Percentiles rank a stretch among this genome's conserved stretches.
These are phyloP conservation scores for Angomonas deanei DNA, from an alignment of 208 protist genomes.

Conservation along the genomic window DNA sequence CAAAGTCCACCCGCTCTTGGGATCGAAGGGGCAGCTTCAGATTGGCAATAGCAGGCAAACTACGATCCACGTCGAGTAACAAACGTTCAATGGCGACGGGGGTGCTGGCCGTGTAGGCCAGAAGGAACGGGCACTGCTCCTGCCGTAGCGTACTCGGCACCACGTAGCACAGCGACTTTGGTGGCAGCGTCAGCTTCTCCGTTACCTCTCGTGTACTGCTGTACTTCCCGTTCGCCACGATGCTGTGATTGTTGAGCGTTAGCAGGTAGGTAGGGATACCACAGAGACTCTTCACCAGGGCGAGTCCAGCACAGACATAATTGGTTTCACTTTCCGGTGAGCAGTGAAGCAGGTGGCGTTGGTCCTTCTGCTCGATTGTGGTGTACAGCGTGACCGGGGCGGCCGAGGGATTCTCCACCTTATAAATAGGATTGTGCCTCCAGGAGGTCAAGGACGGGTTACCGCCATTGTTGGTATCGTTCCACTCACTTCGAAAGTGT, in stretches of 20 bases:
- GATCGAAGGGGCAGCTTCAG: conserved; percentile 36
- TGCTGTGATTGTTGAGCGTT: conserved; percentile 76
- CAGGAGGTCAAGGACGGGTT: conserved; percentile 9
- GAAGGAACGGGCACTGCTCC: conserved; percentile 68
- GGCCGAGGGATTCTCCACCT: conserved; percentile 10
- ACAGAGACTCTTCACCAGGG: conserved; percentile 30
- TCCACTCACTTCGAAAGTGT: conserved; percentile 9
- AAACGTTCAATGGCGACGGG: conserved; percentile 29
- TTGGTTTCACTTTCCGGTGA: conserved; percentile 50
- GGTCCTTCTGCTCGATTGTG: conserved; percentile 67
- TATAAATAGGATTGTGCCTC: conserved; percentile 15
- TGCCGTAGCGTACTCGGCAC: conserved; percentile 58
- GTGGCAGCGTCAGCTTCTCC: conserved; percentile 56
- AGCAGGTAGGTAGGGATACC: conserved; percentile 68
- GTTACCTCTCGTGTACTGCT: conserved; percentile 53
- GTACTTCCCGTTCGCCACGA: conserved; percentile 48
- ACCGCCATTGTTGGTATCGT: conserved; percentile 8
- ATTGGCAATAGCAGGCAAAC: conserved; percentile 62
- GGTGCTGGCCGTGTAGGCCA: conserved; percentile 66
- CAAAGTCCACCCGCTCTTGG: conserved; percentile 68
- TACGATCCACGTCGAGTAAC: conserved; percentile 43
- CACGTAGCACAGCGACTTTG: conserved; percentile 71
- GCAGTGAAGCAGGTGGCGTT: conserved; percentile 68
- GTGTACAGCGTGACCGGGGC: conserved; percentile 47
- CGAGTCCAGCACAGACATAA: conserved; percentile 57